Base-by-base conservation (phyloP, 345 rosid species). In the Lagerstroemia speciosa region DNA sequence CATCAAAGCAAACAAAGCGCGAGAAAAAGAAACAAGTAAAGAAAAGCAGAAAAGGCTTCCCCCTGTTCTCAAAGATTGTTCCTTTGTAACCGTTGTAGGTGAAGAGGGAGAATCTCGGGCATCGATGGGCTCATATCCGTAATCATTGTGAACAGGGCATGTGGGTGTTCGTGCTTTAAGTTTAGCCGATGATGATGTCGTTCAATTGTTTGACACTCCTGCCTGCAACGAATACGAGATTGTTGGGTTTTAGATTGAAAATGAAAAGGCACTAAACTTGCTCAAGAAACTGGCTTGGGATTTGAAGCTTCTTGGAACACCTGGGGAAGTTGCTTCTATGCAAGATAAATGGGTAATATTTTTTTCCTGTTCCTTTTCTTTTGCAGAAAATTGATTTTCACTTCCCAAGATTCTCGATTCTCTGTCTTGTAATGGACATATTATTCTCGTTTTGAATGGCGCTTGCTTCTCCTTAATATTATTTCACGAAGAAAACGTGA, bases 71-170 rank as follows among this genome's bases (percentile, higher is more conserved):
- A 58, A 11, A 58, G 63, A 58, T 58, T 58, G 63, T 58, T 58
- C 63, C 63, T 58, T 37, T 38, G 67, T 40, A 65, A 65, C 67
- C 50, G 67, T 65, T 65, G 67, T 26, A 29, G 67, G 48, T 40
- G 52, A 38, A 65, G 19, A 38, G 30, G 45, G 20, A 16, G 32
- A 27, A 37, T 8, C 50, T 65, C 3, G 31, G 48, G 32, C 32
- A 12, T 34, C 9, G 30, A 8, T n/a, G 3, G 43, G 0, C 11
- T 5, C 4, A 8, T 53, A 22, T 58, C 20, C 0, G 33, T 57
- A 8, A 57, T 57, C 62, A 57, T 57, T 57, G 10, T 11, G 62
- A 29, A 15, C 4, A 27, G 33, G 33, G 32, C 62, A 57, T 26
- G 32, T 29, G 17, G 63, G 63, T 58, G 32, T 30, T 58, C 20